phyloP scores from a whole-genome alignment of 2,329 filamentous ascomycete species.

The Podosphaera aphanis region DNA sequence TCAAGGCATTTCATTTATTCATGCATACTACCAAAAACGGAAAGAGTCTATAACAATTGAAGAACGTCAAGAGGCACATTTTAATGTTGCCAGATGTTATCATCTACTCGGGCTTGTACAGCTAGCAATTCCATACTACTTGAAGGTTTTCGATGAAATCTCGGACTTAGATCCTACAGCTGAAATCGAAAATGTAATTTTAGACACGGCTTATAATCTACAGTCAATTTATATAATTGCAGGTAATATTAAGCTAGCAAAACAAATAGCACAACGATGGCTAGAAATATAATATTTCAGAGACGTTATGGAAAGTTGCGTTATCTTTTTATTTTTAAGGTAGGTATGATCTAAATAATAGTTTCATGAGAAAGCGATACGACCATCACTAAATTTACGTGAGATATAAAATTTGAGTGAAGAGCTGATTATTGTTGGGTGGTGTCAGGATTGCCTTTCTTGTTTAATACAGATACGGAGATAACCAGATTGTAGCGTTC shows the following conservation, averaged over 20 bases:
- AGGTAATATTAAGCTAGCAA: constrained; percentile 38
- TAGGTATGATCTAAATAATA: too few species aligned
- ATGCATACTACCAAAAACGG: constrained; percentile 44
- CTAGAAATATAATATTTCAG: constrained; percentile 17
- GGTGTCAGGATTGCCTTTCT: too few species aligned
- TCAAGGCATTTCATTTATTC: constrained; percentile 65
- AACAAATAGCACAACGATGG: constrained; percentile 34
- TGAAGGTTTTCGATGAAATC: constrained; percentile 21
- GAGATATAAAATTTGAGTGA: too few species aligned
- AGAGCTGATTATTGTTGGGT: too few species aligned
- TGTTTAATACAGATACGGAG: too few species aligned
- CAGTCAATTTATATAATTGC: constrained; percentile 41
- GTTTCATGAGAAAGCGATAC: too few species aligned
- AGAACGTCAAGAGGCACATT: constrained; percentile 52
- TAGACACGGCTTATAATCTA: constrained; percentile 53
- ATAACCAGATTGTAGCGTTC: too few species aligned
- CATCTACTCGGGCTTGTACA: constrained; percentile 51
- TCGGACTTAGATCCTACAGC: constrained; percentile 7
- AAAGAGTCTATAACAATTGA: constrained; percentile 17
- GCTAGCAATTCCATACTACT: constrained; percentile 51
- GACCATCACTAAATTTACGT: too few species aligned
- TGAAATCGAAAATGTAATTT: constrained; percentile 31
- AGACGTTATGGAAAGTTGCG: not conserved
- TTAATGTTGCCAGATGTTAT: constrained; percentile 56
- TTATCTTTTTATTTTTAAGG: too few species aligned